Conservation (phyloP, 768 basidiomycete genomes). For the Naganishia antarctica region DNA sequence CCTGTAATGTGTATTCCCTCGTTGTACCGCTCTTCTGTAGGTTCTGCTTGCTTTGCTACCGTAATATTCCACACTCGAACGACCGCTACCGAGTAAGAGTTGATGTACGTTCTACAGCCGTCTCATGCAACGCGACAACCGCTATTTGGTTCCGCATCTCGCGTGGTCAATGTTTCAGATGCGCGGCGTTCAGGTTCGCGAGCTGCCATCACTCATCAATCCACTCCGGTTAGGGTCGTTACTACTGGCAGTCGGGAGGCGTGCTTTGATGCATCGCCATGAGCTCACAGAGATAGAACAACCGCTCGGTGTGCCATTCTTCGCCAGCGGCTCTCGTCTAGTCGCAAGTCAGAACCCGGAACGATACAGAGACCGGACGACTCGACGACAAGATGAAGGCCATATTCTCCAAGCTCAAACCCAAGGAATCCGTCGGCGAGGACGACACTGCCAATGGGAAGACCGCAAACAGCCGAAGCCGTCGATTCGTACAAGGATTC, state of each 20-base stretch:
- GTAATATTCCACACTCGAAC: no score
- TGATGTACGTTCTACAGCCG: background rate
- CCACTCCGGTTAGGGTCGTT: no score
- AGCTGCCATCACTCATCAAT: background rate
- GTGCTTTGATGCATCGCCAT: no score
- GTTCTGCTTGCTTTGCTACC: no score
- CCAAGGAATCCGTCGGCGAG: constrained; percentile 7
- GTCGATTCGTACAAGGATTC: background rate
- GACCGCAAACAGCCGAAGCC: background rate
- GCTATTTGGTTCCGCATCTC: constrained; percentile 20
- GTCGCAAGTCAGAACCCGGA: no score
- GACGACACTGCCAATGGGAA: background rate
- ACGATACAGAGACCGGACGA: no score
- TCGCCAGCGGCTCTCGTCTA: no score
- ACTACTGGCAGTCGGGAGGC: no score
- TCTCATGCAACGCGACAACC: no score
- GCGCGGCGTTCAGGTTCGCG: background rate
- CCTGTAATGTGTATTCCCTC: background rate
- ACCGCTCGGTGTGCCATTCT: no score
- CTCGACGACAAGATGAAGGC: constrained; percentile 21
- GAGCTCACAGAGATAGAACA: no score
- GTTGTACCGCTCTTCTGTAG: background rate
- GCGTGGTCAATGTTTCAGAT: constrained; percentile 31
- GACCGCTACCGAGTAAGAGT: background rate
- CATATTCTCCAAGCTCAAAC: constrained; percentile 12